These are phyloP conservation scores for Russula sp. DNA, from an alignment of 768 basidiomycete species.

Conservation along the genomic window DNA sequence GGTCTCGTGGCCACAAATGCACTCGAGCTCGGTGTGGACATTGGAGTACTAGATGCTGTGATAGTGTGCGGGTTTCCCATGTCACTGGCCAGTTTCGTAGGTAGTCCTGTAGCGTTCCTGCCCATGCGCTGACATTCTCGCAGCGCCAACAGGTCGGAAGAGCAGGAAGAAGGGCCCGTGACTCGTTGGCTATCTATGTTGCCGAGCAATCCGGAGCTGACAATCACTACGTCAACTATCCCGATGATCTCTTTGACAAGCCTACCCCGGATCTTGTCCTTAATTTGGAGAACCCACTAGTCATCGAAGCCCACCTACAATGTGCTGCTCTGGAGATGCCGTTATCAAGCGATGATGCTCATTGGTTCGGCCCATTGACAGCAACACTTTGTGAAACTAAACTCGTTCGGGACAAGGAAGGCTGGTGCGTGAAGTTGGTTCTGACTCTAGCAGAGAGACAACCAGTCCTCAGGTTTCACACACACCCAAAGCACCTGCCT, in stretches of 20 bases:
- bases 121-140: not conserved
- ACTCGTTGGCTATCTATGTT: conserved; percentile 70
- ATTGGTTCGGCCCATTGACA: conserved; percentile 64
- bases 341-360: conserved; percentile 50
- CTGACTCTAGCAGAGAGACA: not conserved
- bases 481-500: conserved; percentile 72
- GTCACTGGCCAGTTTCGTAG: conserved; percentile 72
- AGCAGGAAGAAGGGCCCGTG: conserved; percentile 73
- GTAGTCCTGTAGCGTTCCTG: conserved; percentile 16
- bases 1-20: conserved; percentile 89
- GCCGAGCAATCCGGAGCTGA: conserved; percentile 64
- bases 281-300: conserved; percentile 64
- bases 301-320: conserved; percentile 81
- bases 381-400: conserved; percentile 52
- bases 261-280: conserved; percentile 55
- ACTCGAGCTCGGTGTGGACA: conserved; percentile 86
- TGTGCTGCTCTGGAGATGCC: conserved; percentile 88
- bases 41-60: conserved; percentile 81
- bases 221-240: conserved; percentile 62
- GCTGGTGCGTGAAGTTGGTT: conserved; percentile 46
- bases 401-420: conserved; percentile 64
- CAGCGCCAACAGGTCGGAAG: conserved; percentile 87
- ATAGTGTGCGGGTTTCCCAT: conserved; percentile 84
- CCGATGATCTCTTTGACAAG: conserved; percentile 61
- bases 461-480: conserved; percentile 56